Evolutionary conservation across 805 yeast genomes (phyloP), one percentile per base, ranked within the genome.

Genomic region (Wickerhamiella spandovensis): DNA sequence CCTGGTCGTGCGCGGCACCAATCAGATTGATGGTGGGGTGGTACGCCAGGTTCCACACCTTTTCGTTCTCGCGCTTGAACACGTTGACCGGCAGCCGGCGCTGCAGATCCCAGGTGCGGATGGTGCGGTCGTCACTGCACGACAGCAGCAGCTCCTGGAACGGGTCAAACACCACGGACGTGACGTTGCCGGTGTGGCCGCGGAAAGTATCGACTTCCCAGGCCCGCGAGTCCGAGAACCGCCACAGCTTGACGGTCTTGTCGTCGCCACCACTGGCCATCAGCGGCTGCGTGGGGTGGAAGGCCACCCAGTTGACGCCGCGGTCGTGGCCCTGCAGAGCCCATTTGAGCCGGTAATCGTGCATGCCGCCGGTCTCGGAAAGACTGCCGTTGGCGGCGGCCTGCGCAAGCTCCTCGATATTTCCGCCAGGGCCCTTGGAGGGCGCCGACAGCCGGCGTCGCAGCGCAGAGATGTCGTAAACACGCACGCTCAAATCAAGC

Each of bases 171-270:
- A 84, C 71, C 38, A 86, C 88, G 66, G 92, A 74, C 48, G 88
- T 80, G 48, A 92, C 95, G 65, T 85, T 88, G 63, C 89, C 89
- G 25, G 95, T 85, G 68, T 92, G 99, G 51, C 98, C 98, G 63
- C 98, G 79, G 68, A 97, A 90, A 24, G 97, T 85, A 65, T 92
- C 99, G 53, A 94, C 95, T 67, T 94, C 98, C 97, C 97, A 92
- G 22, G 98, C 98, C 69, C 89, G 87, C 37, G 95, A 81, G 58
- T 92, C 96, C 61, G 88, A 81, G 96, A 88, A 87, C 69, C 97
- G 78, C 98, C 98, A 92, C 56, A 94, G 73, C 67, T 90, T 90
- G 51, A 92, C 86, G 56, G 90, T 81, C 58, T 97, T 78, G 65
- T 92, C 99, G 66, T 92, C 99, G 66, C 94, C 94, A 61, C 90